phyloP scores from a whole-genome alignment of 176 grass and related monocot species.

The Puccinellia tenuiflora region DNA sequence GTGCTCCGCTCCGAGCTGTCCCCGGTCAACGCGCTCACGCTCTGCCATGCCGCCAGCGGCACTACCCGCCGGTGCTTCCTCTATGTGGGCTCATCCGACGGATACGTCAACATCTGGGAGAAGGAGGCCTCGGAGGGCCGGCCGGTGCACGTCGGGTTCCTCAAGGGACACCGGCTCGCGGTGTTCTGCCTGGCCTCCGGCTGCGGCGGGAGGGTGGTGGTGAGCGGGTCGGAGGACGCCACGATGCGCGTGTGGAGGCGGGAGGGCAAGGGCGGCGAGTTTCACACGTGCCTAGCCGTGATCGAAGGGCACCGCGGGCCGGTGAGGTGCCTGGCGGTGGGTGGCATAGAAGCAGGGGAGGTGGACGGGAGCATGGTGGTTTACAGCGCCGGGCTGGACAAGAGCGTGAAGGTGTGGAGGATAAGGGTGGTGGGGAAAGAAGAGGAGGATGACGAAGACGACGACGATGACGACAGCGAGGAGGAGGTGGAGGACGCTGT shows the following conservation, averaged over 20 bases:
- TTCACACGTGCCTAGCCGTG: slow-evolving; percentile 78
- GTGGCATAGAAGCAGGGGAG: slow-evolving; percentile 52
- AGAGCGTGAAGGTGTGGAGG: slow-evolving; percentile 91
- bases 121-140: slow-evolving; percentile 66
- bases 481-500: background rate
- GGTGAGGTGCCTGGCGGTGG: slow-evolving; percentile 65
- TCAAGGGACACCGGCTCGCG: slow-evolving; percentile 69
- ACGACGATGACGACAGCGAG: background rate
- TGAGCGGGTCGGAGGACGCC: slow-evolving; percentile 83
- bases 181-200: slow-evolving; percentile 70
- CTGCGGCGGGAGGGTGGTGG: slow-evolving; percentile 45
- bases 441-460: background rate
- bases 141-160: slow-evolving; percentile 54
- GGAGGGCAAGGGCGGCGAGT: slow-evolving; percentile 28
- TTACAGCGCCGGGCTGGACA: slow-evolving; percentile 78
- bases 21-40: slow-evolving; percentile 62
- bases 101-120: slow-evolving; percentile 87
- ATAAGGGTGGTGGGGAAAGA: slow-evolving; percentile 63
- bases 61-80: slow-evolving; percentile 43
- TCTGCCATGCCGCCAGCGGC: slow-evolving; percentile 30
- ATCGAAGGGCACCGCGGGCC: slow-evolving; percentile 84
- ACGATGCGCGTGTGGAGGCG: slow-evolving; percentile 87
- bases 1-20: slow-evolving; percentile 63
- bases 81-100: slow-evolving; percentile 77
- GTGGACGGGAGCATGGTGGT: slow-evolving; percentile 69